Evolutionary conservation across 352 stramenopile species (phyloP).

Genomic region (Phytophthora nicotianae): DNA sequence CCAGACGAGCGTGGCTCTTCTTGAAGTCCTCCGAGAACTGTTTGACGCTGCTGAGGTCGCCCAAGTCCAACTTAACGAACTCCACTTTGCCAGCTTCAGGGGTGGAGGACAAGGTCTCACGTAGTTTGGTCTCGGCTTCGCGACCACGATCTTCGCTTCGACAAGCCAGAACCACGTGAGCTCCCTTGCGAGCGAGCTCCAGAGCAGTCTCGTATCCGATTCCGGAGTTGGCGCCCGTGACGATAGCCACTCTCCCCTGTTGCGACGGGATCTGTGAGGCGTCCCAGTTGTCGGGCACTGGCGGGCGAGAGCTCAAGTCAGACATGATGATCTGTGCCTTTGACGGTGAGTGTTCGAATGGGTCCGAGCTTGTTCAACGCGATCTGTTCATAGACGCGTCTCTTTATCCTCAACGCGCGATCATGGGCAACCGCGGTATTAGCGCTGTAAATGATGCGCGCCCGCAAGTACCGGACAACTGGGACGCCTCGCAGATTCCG

Average conservation of each 20-base stretch:
- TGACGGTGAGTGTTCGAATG: neutral
- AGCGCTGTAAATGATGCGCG: conserved; percentile 1
- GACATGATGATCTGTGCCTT: conserved; percentile 1
- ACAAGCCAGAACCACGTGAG: conserved; percentile 48
- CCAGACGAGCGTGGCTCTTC: conserved; percentile 30
- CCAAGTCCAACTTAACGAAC: conserved; percentile 53
- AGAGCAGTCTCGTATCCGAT: conserved; percentile 48
- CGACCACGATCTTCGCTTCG: conserved; percentile 27
- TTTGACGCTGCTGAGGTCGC: conserved; percentile 41
- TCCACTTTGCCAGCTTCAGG: conserved; percentile 27
- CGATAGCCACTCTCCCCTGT: conserved; percentile 31
- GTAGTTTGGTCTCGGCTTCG: conserved; percentile 20
- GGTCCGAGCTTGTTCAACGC: conserved; percentile 2
- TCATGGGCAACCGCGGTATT: conserved; percentile 26
- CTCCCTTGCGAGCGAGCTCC: conserved; percentile 37
- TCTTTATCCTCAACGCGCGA: neutral
- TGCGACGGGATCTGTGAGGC: conserved; percentile 36
- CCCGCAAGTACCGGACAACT: conserved; percentile 25
- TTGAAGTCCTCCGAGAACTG: conserved; percentile 43
- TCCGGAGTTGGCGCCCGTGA: conserved; percentile 50
- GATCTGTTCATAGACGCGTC: neutral
- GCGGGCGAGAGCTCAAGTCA: conserved; percentile 4
- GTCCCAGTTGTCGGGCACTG: conserved; percentile 29
- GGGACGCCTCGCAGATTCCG: conserved; percentile 25
- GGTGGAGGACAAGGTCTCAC: conserved; percentile 1